phyloP scores from a whole-genome alignment of 352 stramenopile genomes.

The Globisporangium polare region DNA sequence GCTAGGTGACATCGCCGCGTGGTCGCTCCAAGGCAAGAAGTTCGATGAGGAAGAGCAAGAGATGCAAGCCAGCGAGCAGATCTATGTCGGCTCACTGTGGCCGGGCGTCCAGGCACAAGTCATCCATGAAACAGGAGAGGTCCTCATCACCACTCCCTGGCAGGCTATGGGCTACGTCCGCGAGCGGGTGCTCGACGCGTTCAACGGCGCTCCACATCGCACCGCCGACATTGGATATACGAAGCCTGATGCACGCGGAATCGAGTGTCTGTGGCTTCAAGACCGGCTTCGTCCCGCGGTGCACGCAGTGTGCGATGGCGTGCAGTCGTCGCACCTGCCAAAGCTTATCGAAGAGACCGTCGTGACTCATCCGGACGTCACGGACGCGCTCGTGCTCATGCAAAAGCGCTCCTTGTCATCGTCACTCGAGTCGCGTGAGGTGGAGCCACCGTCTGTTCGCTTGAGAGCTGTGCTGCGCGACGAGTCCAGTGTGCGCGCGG shows the following conservation, averaged over 20 bases:
- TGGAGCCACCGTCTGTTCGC: conserved; percentile 18
- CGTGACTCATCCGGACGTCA: conserved; percentile 34
- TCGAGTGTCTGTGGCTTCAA: conserved; percentile 61
- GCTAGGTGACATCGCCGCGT: conserved; percentile 75
- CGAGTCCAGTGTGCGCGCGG: conserved; percentile 16
- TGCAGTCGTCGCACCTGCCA: conserved; percentile 22
- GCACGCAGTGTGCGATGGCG: conserved; percentile 27
- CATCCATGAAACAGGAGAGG: conserved; percentile 46
- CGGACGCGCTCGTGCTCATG: conserved; percentile 50
- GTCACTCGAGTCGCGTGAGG: not conserved
- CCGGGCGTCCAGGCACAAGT: conserved; percentile 48
- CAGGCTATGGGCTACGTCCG: conserved; percentile 75
- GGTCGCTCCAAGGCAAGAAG: conserved; percentile 41
- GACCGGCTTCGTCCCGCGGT: conserved; percentile 50
- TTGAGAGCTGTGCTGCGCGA: conserved; percentile 34
- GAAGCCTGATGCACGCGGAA: conserved; percentile 11
- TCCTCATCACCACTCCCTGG: conserved; percentile 78
- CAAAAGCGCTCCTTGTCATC: conserved; percentile 16
- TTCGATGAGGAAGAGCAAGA: conserved; percentile 36
- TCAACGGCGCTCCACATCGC: conserved; percentile 32
- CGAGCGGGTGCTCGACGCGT: conserved; percentile 38
- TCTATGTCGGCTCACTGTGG: conserved; percentile 71
- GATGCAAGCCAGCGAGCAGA: conserved; percentile 30
- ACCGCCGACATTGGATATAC: conserved; percentile 57
- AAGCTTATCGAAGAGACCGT: conserved; percentile 40